phyloP scores from a whole-genome alignment of 1,284 basidiomycete genomes.

The Tetrapyrgos nigripes region DNA sequence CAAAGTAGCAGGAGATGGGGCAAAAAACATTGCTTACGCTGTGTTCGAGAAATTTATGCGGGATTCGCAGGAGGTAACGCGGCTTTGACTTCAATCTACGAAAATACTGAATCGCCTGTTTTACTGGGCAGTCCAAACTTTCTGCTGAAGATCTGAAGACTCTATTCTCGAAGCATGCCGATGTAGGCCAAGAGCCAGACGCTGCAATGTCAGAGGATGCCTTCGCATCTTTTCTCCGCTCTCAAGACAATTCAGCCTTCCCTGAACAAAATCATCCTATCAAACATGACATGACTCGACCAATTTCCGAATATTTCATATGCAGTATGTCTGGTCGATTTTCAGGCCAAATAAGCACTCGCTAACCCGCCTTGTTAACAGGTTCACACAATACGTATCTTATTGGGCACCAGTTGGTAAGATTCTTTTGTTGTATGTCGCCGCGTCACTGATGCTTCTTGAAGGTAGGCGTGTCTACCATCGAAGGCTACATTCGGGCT shows the following conservation, averaged over 20 bases:
- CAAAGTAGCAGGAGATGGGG: constrained; percentile 48
- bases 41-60: constrained; percentile 75
- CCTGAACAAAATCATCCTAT: constrained; percentile 49
- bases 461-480: constrained; percentile 85
- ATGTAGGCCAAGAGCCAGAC: constrained; percentile 36
- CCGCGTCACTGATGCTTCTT: no score
- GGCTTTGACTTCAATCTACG: not conserved
- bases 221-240: constrained; percentile 81
- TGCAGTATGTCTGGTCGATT: no score
- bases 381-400: constrained; percentile 99
- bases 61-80: constrained; percentile 65
- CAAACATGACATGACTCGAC: constrained; percentile 78
- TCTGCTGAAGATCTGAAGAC: constrained; percentile 50
- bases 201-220: constrained; percentile 58
- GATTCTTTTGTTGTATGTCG: not conserved
- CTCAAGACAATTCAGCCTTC: constrained; percentile 68
- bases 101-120: constrained; percentile 13
- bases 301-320: constrained; percentile 90
- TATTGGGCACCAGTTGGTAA: constrained; percentile 86
- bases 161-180: constrained; percentile 63
- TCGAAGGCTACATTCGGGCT: constrained; percentile 96
- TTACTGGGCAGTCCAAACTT: constrained; percentile 55
- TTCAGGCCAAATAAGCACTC: no score
- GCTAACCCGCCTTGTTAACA: no score
- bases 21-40: constrained; percentile 55